Percentiles rank a stretch among this genome's conserved stretches.
Evolutionary conservation across 441 rosid species (phyloP).

Genomic region (Gossypium schwendimanii): DNA sequence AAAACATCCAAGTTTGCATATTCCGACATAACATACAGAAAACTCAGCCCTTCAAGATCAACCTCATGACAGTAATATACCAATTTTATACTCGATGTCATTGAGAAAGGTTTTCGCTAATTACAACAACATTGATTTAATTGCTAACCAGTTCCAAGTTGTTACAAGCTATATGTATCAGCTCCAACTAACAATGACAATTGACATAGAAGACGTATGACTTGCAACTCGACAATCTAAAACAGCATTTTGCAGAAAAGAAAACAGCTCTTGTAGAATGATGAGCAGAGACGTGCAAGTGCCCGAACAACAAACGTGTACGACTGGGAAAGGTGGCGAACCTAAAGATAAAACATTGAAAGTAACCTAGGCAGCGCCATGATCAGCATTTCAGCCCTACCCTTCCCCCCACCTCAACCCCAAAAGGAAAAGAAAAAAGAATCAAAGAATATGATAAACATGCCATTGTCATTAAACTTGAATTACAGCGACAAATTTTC

Average conservation of each 20-base stretch:
- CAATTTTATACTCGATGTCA: neutral
- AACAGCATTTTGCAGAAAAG: neutral
- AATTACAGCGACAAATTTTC: neutral
- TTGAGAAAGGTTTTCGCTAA: neutral
- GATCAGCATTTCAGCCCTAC: neutral
- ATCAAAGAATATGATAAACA: neutral
- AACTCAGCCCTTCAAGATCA: neutral
- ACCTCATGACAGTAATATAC: neutral
- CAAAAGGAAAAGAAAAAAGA: neutral
- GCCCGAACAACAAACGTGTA: neutral
- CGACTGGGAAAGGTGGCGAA: neutral
- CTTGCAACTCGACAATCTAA: neutral
- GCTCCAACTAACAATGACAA: neutral
- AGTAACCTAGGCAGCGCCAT: neutral
- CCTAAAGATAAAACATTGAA: conserved; percentile 6
- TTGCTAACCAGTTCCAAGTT: neutral
- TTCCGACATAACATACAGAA: neutral
- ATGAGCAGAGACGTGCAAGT: neutral
- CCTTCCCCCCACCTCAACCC: neutral
- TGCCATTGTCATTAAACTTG: neutral
- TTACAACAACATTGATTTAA: neutral
- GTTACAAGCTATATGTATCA: neutral
- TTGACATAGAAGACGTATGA: neutral
- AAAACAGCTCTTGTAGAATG: neutral
- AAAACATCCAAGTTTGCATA: neutral